Evolutionary conservation across 495 filamentous ascomycete genomes (phyloP), one percentile per base, ranked within the genome.

Genomic region (Glarea lozoyensis): DNA sequence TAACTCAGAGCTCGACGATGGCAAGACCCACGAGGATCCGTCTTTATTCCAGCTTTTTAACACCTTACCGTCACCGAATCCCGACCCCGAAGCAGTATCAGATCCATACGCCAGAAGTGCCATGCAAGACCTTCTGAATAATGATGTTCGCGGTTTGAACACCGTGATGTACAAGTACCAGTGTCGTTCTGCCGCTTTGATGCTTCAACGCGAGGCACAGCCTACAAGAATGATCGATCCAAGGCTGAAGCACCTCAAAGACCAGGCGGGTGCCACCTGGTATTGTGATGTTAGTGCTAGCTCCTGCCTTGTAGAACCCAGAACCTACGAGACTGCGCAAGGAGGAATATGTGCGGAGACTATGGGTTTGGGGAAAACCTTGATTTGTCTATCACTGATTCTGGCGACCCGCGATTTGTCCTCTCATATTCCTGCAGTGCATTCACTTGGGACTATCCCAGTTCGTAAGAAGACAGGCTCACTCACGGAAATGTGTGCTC

Each of bases 21-120:
- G 30, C n/a, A 37, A 37, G 19, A 17, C 45, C 17, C 21, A 53
- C 20, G 29, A 81, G 4, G 64, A 78, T 27, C 61, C 75, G 10
- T 86, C 85, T 0, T 60, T 96, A 0, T 84, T 88, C 51, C 78
- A 86, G 45, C 75, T 94, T 48, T 97, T 93, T 65, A 97, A 96
- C 63, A 85, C 70, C 2, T 63, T 95, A 7, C 69, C 82, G 10
- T 79, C 88, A 9, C 90, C 90, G 1, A 53, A 68, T 2, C 84
- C 87, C 6, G 48, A 49, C 0, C 64, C 72, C 2, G 61, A 75
- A 5, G 38, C 42, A 0, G 67, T 88, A 19, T 43, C 55, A 1
- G 75, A 86, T 48, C 57, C 54, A 2, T 74, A 82, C 48, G 67
- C 73, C 0, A 69, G 63, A 21, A 62, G 72, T 9, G 77, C 82